Base-by-base conservation (phyloP, 1,284 basidiomycete genomes). In the Psilocybe mexicana region DNA sequence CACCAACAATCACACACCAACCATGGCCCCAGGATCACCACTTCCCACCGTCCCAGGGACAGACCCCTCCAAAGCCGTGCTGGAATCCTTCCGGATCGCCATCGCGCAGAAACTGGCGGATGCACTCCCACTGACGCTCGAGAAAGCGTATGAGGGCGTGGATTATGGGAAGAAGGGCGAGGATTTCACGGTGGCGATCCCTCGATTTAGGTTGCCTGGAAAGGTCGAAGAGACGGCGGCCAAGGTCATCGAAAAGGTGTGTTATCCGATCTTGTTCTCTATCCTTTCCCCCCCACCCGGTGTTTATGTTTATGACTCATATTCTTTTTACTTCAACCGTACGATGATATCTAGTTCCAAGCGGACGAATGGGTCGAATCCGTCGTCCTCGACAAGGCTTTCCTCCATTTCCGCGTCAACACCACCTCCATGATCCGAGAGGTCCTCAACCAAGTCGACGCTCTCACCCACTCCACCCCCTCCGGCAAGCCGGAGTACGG, bases 121-220 rank as follows among this genome's bases (percentile, higher is more conserved):
- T 48, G 84, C 86, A 0, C 79, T 96, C 30, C 84, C 84, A 14
- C 76, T 94, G 58, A 83, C 87, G 0, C 67, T 92, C 24, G 88
- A 90, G 49, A 80, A 93, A 68, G 92, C 88, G 0, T 96, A 91
- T 71, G 74, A 82, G 28, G 96, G 92, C 12, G 90, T 98, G 4
- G 92, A 96, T 72, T 90, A 90, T 64, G 92, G 92, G 49, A 95
- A 94, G 76, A 96, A 96, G 75, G 93, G 91, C 14, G 87, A 85
- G 47, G 96, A 99, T 76, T 94, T 97, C 67, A 93, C 92, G 0
- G 84, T 99, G 33, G 95, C 97, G 3, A 75, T 98, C 43, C 93
- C 96, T 26, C 84, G 96, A 57, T 98, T 96, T 77, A 83, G 92
- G 64, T 80, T 98, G 50, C 87, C 87, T 3, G 93, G 87, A 43